Percentiles rank a stretch among this genome's conserved stretches.
Conservation (phyloP, 2,329 filamentous ascomycete species). For the Fusarium sp. region DNA sequence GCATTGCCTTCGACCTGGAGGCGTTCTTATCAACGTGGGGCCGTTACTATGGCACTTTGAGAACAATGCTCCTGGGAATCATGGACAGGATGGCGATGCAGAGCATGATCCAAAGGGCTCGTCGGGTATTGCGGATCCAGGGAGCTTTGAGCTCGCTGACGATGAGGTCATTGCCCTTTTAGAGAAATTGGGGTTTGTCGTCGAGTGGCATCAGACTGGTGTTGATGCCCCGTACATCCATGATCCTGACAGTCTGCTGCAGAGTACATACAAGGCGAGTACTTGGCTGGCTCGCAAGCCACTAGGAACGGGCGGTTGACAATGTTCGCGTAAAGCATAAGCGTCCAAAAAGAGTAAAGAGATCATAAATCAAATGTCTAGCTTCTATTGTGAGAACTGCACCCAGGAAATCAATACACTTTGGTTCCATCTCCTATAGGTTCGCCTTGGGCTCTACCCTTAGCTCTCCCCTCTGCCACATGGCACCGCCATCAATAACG, state of each 20-base stretch:
- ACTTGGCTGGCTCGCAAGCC: constrained; percentile 88
- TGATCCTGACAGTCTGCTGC: constrained; percentile 84
- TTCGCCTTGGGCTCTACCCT: constrained; percentile 50
- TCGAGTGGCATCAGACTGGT: constrained; percentile 69
- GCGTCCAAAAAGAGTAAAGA: background rate
- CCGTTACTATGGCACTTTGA: constrained; percentile 97
- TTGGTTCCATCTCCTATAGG: constrained; percentile 48
- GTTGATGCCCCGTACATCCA: constrained; percentile 87
- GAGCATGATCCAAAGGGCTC: constrained; percentile 59
- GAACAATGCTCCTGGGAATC: constrained; percentile 69
- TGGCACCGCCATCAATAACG: constrained; percentile 73
- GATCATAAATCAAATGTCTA: constrained; percentile 1
- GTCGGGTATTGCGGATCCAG: constrained; percentile 84
- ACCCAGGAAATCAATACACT: background rate
- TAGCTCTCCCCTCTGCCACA: constrained; percentile 61
- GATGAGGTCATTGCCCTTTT: constrained; percentile 87
- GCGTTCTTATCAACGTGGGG: constrained; percentile 88
- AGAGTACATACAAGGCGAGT: constrained; percentile 80
- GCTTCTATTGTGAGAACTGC: background rate
- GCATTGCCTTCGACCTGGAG: constrained; percentile 79
- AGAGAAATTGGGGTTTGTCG: constrained; percentile 75
- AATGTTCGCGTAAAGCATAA: background rate
- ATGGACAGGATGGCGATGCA: constrained; percentile 61
- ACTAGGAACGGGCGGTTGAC: constrained; percentile 11
- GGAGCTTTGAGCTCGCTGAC: constrained; percentile 87